A percentile compares a stretch with the other conserved stretches of the same genome.
Conservation (phyloP, 139 green algal species). For the Penium margaritaceum region DNA sequence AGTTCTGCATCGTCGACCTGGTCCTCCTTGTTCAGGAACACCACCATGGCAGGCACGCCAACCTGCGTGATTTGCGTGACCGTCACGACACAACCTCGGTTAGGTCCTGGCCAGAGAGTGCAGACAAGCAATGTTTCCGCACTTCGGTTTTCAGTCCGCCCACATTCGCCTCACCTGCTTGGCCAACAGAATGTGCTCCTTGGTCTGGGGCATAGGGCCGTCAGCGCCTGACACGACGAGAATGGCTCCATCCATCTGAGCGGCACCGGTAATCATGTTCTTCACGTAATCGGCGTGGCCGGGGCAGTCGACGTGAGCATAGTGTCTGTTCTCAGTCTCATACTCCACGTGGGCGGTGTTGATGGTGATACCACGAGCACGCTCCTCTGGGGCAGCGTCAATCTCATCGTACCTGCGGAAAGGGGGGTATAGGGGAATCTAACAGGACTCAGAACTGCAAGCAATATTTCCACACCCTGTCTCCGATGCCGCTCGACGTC, state of each 20-base stretch:
- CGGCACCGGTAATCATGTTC: conserved; percentile 51
- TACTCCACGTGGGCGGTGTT: conserved; percentile 94
- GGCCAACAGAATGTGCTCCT: conserved; percentile 92
- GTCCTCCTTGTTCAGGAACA: conserved; percentile 97
- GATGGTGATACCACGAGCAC: conserved; percentile 96
- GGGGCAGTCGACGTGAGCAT: conserved; percentile 96
- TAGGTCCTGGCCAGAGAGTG: too few species aligned
- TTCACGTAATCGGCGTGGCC: conserved; percentile 98
- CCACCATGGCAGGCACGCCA: conserved; percentile 88
- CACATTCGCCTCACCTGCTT: conserved; percentile 81
- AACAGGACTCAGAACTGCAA: too few species aligned
- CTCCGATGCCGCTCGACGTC: too few species aligned
- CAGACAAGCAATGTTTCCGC: too few species aligned
- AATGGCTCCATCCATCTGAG: conserved; percentile 97
- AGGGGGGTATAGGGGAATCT: too few species aligned
- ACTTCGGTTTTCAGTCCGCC: too few species aligned
- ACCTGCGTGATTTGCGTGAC: too few species aligned
- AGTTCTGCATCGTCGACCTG: conserved; percentile 92
- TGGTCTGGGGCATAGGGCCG: conserved; percentile 94
- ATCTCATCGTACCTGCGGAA: conserved; percentile 89
- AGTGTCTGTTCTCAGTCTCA: conserved; percentile 88
- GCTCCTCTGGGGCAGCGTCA: conserved; percentile 97
- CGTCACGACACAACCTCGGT: too few species aligned
- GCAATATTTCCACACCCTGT: too few species aligned
- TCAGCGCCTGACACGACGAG: conserved; percentile 91